Conservation (phyloP, 345 rosid genomes). For the Heritiera fomes region DNA sequence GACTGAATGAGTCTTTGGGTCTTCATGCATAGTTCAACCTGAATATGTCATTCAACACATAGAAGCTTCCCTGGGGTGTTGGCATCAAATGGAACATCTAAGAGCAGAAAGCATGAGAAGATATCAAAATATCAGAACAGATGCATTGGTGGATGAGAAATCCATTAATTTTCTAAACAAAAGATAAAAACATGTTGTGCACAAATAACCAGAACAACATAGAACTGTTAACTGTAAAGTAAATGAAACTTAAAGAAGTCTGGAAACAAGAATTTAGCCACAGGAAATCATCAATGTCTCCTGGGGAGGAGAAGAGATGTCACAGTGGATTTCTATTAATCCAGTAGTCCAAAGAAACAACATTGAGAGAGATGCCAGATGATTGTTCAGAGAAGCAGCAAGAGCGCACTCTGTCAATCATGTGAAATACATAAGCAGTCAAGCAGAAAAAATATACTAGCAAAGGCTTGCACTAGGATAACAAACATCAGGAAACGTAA, state of each 20-base stretch:
- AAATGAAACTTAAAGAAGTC: background rate
- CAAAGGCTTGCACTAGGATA: background rate
- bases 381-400: background rate
- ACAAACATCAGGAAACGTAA: constrained; percentile 14
- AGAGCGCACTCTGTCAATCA: background rate
- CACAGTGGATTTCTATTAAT: background rate
- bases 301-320: background rate
- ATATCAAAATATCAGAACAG: background rate
- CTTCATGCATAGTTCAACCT: constrained; percentile 93
- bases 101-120: constrained; percentile 23
- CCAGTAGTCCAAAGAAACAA: background rate
- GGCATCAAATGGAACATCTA: constrained; percentile 99
- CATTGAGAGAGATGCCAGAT: background rate
- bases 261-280: background rate
- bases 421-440: background rate
- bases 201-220: background rate
- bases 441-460: background rate
- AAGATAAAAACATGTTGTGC: background rate
- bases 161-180: background rate
- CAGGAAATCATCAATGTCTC: background rate
- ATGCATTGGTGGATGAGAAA: background rate
- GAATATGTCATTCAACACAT: constrained; percentile 90
- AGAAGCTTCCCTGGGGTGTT: constrained; percentile 88
- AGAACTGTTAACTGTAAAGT: background rate
- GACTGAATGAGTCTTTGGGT: background rate